phyloP scores from a whole-genome alignment of 768 basidiomycete species.

The Pluteus cervinus region DNA sequence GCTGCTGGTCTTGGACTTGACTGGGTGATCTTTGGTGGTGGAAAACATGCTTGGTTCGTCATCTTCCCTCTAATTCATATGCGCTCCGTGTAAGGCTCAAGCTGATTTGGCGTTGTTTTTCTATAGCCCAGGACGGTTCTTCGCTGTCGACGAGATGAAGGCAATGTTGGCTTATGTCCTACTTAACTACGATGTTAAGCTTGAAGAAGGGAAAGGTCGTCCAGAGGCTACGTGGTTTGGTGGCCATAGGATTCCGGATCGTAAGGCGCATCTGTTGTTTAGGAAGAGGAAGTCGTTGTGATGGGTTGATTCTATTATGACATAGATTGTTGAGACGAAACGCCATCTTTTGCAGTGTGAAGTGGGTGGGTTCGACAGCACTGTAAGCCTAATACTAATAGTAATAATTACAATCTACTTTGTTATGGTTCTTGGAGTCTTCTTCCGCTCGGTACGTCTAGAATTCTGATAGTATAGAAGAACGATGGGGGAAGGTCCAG shows the following conservation, averaged over 20 bases:
- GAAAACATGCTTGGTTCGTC: slow-evolving; percentile 16
- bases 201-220: slow-evolving; percentile 17
- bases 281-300: slow-evolving; percentile 21
- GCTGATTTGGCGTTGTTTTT: slow-evolving; percentile 1
- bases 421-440: too few relatives aligned
- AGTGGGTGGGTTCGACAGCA: too few relatives aligned
- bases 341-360: too few relatives aligned
- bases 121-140: slow-evolving; percentile 25
- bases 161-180: slow-evolving; percentile 24
- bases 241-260: slow-evolving; percentile 19
- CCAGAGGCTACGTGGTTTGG: slow-evolving; percentile 12
- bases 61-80: too few relatives aligned
- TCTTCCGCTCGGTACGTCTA: too few relatives aligned
- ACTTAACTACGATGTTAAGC: slow-evolving; percentile 27
- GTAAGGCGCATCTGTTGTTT: slow-evolving; percentile 27
- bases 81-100: neutral
- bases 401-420: too few relatives aligned
- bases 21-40: slow-evolving; percentile 29
- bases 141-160: slow-evolving; percentile 28
- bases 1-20: slow-evolving; percentile 18
- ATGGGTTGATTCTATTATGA: too few relatives aligned
- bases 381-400: too few relatives aligned
- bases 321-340: too few relatives aligned
- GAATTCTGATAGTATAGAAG: too few relatives aligned
- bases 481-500: too few relatives aligned